Base-by-base conservation (phyloP, 2,329 filamentous ascomycete genomes). In the Fusarium illudens region DNA sequence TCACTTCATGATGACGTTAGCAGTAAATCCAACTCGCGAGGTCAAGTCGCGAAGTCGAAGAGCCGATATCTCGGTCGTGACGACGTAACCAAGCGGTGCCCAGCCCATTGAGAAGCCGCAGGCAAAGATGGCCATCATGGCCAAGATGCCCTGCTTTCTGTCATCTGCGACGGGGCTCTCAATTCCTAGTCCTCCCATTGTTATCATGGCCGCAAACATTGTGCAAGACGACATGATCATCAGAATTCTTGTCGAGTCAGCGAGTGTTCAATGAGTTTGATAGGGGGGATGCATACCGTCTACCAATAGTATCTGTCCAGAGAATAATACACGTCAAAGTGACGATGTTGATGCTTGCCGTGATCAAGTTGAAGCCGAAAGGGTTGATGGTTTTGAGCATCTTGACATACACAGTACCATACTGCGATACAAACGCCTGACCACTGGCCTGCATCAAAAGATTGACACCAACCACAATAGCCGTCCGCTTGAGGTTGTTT, bases 351-450 rank as follows among this genome's bases (percentile, higher is more conserved):
- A 75, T 60, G 17, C 70, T 50, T 0, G 65, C 51, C 0, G 70
- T 75, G 6, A 74, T 68, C 46, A 75, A 22, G 10, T 61, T 75
- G 15, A 67, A 71, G 3, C 67, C 69, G 25, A 76, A 76, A 0
- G 74, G 74, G 27, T 76, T 73, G 4, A 76, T 65, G 0, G 69
- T 68, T 3, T 65, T 67, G 5, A 76, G 50, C 0, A 46, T 50
- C 12, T 71, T 66, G 37, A 75, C 58, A 12, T 68, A 75, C 0
- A 74, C 49, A 1, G 71, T 42, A 1, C 73, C 73, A 9, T 75
- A 75, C 2, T 58, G 63, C 0, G 71, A 73, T 0, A 56, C 36
- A 0, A 75, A 75, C 0, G 67, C 63, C 19, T 74, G 68, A 0
- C 73, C 73, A 5, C 66, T 73, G 7, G 64, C 59, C 30, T 75